Conservation (phyloP, 805 yeast genomes). For the Yarrowia osloensis region DNA sequence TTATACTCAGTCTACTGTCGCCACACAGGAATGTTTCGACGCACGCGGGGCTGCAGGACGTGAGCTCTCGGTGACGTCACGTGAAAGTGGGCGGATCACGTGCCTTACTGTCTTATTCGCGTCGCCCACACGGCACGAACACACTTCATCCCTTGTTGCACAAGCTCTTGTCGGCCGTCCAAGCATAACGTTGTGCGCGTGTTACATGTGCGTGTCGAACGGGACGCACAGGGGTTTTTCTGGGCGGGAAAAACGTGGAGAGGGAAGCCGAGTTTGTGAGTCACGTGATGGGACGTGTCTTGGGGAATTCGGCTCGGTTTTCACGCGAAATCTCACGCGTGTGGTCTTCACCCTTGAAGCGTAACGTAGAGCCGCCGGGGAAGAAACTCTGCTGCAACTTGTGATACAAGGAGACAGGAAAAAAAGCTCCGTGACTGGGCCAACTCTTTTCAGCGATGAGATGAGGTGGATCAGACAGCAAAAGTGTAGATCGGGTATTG, state of each 20-base stretch:
- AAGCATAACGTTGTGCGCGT: not conserved
- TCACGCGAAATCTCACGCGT: too few relatives aligned
- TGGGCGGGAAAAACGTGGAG: too few relatives aligned
- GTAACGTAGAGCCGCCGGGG: too few relatives aligned
- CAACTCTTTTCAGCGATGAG: conserved; percentile 7
- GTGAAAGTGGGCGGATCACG: not conserved
- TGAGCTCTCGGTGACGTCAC: too few relatives aligned
- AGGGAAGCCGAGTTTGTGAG: too few relatives aligned
- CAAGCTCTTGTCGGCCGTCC: not conserved
- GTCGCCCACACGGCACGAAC: not conserved
- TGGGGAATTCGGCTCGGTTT: too few relatives aligned
- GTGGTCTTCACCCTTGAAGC: conserved; percentile 3
- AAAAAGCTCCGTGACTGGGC: not conserved
- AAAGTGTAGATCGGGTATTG: not conserved
- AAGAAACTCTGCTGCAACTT: not conserved
- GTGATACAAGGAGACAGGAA: not conserved
- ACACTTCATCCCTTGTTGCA: not conserved
- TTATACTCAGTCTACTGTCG: too few relatives aligned
- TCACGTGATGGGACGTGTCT: too few relatives aligned
- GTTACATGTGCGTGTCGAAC: not conserved
- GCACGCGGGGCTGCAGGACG: too few relatives aligned
- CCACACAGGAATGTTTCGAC: too few relatives aligned
- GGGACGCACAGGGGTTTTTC: too few relatives aligned
- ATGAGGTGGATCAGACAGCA: not conserved
- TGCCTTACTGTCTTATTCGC: not conserved